These are phyloP conservation scores for Ceratorhiza oryzae-sativae DNA, from an alignment of 1,284 basidiomycete genomes.

Conservation along the genomic window DNA sequence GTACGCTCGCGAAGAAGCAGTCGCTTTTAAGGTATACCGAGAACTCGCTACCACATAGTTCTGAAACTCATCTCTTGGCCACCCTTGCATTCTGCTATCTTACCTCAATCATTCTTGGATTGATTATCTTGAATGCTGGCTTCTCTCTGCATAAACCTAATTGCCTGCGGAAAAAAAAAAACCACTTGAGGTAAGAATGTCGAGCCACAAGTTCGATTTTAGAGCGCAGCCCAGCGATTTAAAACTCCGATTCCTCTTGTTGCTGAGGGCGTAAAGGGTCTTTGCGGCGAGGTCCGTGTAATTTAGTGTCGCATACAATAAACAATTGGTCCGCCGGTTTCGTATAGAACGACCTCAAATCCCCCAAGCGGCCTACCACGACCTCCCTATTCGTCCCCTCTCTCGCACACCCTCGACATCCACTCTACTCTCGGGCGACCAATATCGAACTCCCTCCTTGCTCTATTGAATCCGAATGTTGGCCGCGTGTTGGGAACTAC, in stretches of 20 bases:
- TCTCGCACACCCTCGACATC: not conserved
- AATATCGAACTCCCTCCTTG: not conserved
- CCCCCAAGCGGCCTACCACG: not conserved
- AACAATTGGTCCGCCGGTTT: not conserved
- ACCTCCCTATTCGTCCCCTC: not conserved
- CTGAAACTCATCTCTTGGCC: not conserved
- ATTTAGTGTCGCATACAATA: constrained; percentile 12
- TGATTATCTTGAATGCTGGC: not conserved
- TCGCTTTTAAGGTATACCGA: not conserved
- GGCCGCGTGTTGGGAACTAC: constrained; percentile 3
- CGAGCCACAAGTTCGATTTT: not conserved
- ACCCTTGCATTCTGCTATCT: not conserved
- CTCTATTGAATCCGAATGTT: not conserved
- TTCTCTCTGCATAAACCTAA: not conserved
- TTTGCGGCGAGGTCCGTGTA: constrained; percentile 8
- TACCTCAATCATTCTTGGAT: constrained; percentile 1
- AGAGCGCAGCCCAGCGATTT: not conserved
- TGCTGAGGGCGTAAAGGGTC: constrained; percentile 17
- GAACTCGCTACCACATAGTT: not conserved
- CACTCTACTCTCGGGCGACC: not conserved
- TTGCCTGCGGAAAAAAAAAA: not conserved
- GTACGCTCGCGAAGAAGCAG: not conserved
- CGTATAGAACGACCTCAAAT: not conserved
- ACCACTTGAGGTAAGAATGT: not conserved
- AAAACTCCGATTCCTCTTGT: constrained; percentile 19